Evolutionary conservation across 2,329 filamentous ascomycete species (phyloP).

Genomic region (Immersiporthe knoxdaviesiana): DNA sequence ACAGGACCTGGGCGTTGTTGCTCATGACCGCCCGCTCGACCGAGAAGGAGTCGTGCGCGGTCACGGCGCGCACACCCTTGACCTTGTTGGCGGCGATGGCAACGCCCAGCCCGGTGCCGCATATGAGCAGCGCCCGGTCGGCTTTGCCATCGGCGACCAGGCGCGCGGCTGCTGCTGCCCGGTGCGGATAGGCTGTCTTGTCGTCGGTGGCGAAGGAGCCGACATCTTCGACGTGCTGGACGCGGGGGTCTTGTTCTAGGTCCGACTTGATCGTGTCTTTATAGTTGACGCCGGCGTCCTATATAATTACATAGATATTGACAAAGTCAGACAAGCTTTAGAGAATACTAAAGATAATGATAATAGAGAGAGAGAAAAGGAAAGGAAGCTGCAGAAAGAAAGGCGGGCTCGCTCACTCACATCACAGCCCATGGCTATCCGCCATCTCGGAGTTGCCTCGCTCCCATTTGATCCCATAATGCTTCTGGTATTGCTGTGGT

Average conservation of each 20-base stretch:
- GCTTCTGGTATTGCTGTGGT: background rate
- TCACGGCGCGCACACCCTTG: constrained; percentile 82
- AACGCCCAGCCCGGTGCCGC: constrained; percentile 84
- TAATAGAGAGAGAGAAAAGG: background rate
- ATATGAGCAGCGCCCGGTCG: constrained; percentile 81
- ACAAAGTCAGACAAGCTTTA: background rate
- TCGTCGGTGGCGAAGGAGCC: constrained; percentile 68
- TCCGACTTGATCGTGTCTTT: constrained; percentile 77
- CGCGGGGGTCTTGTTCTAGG: constrained; percentile 68
- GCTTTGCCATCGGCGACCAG: constrained; percentile 65
- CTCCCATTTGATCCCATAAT: constrained; percentile 22
- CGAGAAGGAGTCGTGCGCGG: constrained; percentile 83
- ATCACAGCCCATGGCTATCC: constrained; percentile 58
- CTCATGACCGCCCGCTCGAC: constrained; percentile 80
- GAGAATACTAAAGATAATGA: background rate
- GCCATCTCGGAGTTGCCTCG: constrained; percentile 48
- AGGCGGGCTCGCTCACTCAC: constrained; percentile 43
- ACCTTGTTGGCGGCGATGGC: constrained; percentile 91
- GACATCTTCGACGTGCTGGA: constrained; percentile 72
- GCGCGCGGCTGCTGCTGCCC: constrained; percentile 72
- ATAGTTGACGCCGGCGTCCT: constrained; percentile 77
- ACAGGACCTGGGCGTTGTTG: constrained; percentile 86
- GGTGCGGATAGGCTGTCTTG: constrained; percentile 81
- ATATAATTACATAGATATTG: background rate
- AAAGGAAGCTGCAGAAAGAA: background rate